Base-by-base conservation (phyloP, 768 basidiomycete species). In the Tylopilus plumbeoviolaceoides region DNA sequence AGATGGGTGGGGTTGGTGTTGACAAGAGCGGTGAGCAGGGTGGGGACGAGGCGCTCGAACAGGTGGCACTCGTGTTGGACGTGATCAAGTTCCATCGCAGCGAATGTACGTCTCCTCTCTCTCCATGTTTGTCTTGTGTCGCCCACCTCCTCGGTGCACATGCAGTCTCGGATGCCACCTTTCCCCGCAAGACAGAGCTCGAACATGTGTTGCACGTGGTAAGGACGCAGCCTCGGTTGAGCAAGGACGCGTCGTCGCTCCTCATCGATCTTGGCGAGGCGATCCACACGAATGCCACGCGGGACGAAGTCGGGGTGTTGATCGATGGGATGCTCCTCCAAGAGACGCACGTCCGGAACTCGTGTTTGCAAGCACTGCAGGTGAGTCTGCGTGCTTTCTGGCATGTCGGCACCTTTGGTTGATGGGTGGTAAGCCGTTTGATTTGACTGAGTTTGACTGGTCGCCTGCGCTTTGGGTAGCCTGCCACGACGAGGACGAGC, bases 391-490 rank as follows among this genome's bases (percentile, higher is more conserved):
- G 44, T 23, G 73, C 25, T 33, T 15, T 8, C 33, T 12, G 7
- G 30, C 30, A 33, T 33, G 33, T 15, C 14, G 11, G 11, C 27
- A 3, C 12, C 20, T 6, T n/a, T 17, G 8, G 17, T 12, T n/a
- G 27, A 40, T 5, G 20, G 4, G n/a, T 5, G 7, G 36, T 54
- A 98, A n/a, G 91, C 88, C 94, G 0, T 87, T 98, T 58, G 97
- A 98, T 70, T 69, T 98, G 44, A 98, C 95, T 0, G 95, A 98
- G 44, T 67, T 92, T 35, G 94, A 97, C 55, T 99, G 94, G 88
- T 90, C 88, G 2, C 82, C 89, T 0, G 85, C 90, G 64, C 69
- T 99, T 1, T 91, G 91, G 84, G 78, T 98, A 36, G 89, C 89
- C 5, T 85, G 81, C 48, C 92, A 98, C 59, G 97, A 98, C 54